These are phyloP conservation scores for Astrocystis sublimbata DNA, from an alignment of 495 filamentous ascomycete genomes.

Conservation along the genomic window DNA sequence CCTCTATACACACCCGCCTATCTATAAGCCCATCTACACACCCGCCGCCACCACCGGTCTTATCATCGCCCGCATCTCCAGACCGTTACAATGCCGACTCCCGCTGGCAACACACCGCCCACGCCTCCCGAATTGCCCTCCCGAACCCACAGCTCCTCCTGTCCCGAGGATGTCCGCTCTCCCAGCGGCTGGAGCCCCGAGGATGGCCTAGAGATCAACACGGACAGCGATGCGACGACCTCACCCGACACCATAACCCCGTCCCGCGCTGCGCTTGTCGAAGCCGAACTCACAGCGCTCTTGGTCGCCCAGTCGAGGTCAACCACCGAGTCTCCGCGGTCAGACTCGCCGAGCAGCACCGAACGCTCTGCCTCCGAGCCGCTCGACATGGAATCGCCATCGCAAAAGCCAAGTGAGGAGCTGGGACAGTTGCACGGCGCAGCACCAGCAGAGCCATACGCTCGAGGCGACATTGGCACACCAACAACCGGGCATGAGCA, in stretches of 20 bases:
- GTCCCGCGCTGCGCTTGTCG: conserved; percentile 2
- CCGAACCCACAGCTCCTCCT: conserved; percentile 42
- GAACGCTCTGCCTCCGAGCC: conserved; percentile 26
- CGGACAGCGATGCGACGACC: conserved; percentile 27
- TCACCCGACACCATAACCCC: conserved; percentile 27
- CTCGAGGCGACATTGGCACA: conserved; percentile 21
- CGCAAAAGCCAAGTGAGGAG: conserved; percentile 39
- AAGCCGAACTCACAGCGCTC: no score
- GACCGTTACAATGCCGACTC: conserved; percentile 51
- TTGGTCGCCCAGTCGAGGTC: conserved; percentile 33
- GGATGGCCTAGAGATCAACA: conserved; percentile 29
- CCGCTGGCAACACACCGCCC: conserved; percentile 44
- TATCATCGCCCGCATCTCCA: conserved; percentile 6
- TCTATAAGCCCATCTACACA: no score
- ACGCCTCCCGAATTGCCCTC: conserved; percentile 42
- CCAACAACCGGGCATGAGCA: conserved; percentile 27
- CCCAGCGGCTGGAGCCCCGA: conserved; percentile 27
- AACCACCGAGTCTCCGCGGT: conserved; percentile 39
- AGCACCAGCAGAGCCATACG: conserved; percentile 16
- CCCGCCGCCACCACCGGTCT: conserved; percentile 5
- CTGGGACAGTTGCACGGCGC: background rate
- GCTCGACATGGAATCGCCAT: conserved; percentile 26
- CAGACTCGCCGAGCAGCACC: conserved; percentile 31
- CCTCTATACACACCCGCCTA: background rate
- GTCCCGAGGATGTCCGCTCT: conserved; percentile 39